Evolutionary conservation across 2,329 filamentous ascomycete genomes (phyloP), one percentile per base, ranked within the genome.

Genomic region (Ophiostoma ulmi): DNA sequence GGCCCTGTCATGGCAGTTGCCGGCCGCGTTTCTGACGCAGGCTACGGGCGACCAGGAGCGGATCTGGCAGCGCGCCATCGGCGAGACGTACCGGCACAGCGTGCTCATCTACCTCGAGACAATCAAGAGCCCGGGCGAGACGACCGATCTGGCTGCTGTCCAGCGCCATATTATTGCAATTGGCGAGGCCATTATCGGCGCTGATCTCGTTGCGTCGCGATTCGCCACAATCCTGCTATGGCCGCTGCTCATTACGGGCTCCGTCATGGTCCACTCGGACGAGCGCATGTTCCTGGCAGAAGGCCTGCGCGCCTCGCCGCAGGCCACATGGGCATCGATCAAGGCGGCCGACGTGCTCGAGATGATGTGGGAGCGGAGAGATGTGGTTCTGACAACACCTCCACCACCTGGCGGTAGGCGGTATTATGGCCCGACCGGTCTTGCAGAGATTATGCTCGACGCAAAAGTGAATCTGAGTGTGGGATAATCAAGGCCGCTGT

Each of bases 221-320:
- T 75, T 75, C 68, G 65, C 69, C 41, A 65, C 70, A 26, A 66
- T 75, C 39, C 55, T 74, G 68, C 70, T 74, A 22, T 74, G 73
- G 74, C 73, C 74, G 52, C 55, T 74, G 61, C 31, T 73, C 6
- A 68, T 74, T n/a, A 63, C 71, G 26, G 73, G 74, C n/a, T 72
- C 73, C 1, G 68, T 72, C 11, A 26, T 75, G 13, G 67, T 31
- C 6, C 44, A 66, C 66, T 31, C 67, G 1, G 48, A 70, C 61
- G 65, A 73, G 68, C 73, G 72, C 58, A n/a, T 8, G n/a, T 72
- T 71, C 20, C 36, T 73, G 22, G 63, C 70, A 22, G 67, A 73
- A 26, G 73, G 73, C 20, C 68, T 74, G 70, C 71, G 73, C 17
- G 41, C 67, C 20, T 41, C 71, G 22, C 69, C 70, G 0, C 69